Evolutionary conservation across 371 early-diverging fungal species (phyloP).

Genomic region (Parasitella parasitica): DNA sequence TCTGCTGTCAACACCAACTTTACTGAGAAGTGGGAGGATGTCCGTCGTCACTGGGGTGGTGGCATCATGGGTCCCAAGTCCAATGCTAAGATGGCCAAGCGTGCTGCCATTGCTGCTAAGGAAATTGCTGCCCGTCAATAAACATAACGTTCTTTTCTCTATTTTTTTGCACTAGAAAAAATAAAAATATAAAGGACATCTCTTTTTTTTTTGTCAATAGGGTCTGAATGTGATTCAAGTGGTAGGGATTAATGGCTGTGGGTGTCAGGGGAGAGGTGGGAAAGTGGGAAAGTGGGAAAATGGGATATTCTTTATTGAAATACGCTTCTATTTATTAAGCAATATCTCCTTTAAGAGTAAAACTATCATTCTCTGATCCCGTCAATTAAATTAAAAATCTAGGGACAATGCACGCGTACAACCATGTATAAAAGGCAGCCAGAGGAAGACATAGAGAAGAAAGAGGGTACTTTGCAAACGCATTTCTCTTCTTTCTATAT

Average conservation of each 20-base stretch:
- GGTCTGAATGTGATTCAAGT: background rate
- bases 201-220: background rate
- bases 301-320: background rate
- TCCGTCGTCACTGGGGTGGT: slow-evolving; percentile 95
- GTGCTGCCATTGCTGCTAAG: slow-evolving; percentile 71
- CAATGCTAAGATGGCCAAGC: slow-evolving; percentile 80
- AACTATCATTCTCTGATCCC: slow-evolving; percentile 1
- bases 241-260: background rate
- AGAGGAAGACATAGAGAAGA: background rate
- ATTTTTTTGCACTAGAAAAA: background rate
- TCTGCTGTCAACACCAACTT: slow-evolving; percentile 92
- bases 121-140: slow-evolving; percentile 57
- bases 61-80: slow-evolving; percentile 96
- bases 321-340: background rate
- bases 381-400: background rate
- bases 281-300: background rate
- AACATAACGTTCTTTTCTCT: background rate
- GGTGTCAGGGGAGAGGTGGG: background rate
- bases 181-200: background rate
- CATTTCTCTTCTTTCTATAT: background rate
- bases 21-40: slow-evolving; percentile 91
- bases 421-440: too few species aligned
- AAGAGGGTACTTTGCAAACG: background rate
- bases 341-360: background rate
- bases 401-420: background rate